Conservation (phyloP, 2,329 filamentous ascomycete genomes). For the Hymenoscyphus salicellus region DNA sequence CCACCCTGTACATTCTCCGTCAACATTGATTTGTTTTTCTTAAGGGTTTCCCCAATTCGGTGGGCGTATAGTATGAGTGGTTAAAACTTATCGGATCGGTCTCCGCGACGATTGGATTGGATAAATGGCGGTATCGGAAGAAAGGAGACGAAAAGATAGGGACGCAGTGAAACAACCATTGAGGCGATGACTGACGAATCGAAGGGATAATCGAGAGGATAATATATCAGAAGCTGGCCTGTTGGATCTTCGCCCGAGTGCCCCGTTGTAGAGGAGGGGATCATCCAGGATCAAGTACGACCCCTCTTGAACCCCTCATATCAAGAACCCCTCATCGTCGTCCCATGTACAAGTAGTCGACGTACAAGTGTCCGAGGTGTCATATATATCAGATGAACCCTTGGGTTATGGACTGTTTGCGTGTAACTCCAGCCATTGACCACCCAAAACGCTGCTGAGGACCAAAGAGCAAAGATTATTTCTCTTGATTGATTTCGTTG, state of each 20-base stretch:
- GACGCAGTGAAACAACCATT: background rate
- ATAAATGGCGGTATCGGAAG: background rate
- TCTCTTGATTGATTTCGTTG: background rate
- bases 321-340: background rate
- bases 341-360: background rate
- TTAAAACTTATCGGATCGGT: too few species aligned
- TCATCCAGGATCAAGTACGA: background rate
- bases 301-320: background rate
- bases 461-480: background rate
- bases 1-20: too few species aligned
- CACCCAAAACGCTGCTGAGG: background rate
- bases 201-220: background rate
- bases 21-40: too few species aligned
- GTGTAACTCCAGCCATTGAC: background rate
- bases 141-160: background rate
- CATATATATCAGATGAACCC: conserved; percentile 1
- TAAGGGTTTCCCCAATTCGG: too few species aligned
- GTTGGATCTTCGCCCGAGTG: background rate
- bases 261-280: background rate
- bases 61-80: too few species aligned
- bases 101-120: background rate
- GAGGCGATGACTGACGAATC: background rate
- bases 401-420: background rate
- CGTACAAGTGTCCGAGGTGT: background rate
- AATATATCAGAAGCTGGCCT: background rate